Evolutionary conservation across 2,329 filamentous ascomycete species (phyloP).

Genomic region (Pseudogymnoascus sp.): DNA sequence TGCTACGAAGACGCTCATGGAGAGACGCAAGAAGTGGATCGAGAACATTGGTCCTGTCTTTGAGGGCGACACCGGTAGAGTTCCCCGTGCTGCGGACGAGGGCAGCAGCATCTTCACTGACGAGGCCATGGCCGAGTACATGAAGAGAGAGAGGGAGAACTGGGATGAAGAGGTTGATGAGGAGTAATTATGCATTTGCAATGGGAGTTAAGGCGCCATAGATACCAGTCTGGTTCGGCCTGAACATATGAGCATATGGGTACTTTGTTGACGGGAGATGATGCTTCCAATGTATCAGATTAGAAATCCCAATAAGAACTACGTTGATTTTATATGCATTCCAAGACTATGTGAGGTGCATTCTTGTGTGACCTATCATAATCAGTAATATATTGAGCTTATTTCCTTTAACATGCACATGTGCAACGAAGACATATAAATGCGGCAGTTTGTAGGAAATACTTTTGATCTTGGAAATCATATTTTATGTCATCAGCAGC

Average conservation of each 20-base stretch:
- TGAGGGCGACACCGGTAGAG: slow-evolving; percentile 59
- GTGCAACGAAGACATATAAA: neutral
- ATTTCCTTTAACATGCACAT: neutral
- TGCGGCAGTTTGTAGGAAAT: neutral
- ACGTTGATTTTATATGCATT: neutral
- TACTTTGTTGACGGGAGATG: neutral
- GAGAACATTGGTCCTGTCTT: slow-evolving; percentile 88
- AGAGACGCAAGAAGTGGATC: slow-evolving; percentile 81
- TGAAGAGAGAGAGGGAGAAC: slow-evolving; percentile 78
- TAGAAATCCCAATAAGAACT: neutral
- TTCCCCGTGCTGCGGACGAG: slow-evolving; percentile 61
- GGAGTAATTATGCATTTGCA: slow-evolving; percentile 20
- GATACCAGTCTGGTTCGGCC: neutral
- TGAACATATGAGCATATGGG: neutral
- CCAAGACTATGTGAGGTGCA: neutral
- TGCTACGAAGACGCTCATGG: slow-evolving; percentile 85
- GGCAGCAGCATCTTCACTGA: slow-evolving; percentile 66
- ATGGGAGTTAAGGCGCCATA: slow-evolving; percentile 1
- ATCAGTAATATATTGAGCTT: neutral
- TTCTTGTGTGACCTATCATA: neutral
- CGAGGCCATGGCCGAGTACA: slow-evolving; percentile 62
- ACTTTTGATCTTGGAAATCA: neutral
- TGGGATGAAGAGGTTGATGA: slow-evolving; percentile 53
- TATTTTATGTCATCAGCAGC: neutral
- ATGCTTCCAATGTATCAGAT: too few relatives aligned